Evolutionary conservation across 2,329 filamentous ascomycete species (phyloP).

Genomic region (Cryphonectria naterciae): DNA sequence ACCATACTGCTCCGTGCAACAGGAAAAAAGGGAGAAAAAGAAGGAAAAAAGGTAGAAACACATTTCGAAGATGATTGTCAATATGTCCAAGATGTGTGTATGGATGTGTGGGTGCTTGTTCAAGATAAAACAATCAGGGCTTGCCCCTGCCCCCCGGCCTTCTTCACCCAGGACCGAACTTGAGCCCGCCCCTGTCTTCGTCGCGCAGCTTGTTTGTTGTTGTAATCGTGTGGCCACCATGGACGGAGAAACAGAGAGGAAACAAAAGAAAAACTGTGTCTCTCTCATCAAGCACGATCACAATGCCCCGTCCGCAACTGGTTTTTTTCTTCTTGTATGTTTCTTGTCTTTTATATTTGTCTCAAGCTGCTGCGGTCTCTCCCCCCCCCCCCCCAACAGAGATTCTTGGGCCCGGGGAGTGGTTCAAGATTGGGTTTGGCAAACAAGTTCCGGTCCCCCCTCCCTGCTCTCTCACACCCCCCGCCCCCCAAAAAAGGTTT

Average conservation of each 20-base stretch:
- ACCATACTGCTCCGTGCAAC: neutral
- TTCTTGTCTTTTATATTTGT: neutral
- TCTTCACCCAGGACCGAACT: no score
- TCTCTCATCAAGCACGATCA: no score
- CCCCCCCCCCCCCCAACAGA: no score
- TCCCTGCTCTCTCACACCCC: constrained; percentile 22
- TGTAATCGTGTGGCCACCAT: neutral
- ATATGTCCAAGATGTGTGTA: neutral
- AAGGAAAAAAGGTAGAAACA: neutral
- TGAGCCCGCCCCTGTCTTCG: neutral
- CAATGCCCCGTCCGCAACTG: no score
- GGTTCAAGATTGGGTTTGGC: neutral
- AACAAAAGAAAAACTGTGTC: no score
- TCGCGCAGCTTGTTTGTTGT: neutral
- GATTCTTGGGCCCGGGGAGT: no score
- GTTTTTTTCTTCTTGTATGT: neutral
- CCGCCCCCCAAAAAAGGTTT: constrained; percentile 7
- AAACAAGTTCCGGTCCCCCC: no score
- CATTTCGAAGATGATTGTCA: neutral
- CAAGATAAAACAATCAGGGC: neutral
- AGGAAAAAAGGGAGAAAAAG: neutral
- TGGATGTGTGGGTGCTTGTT: neutral
- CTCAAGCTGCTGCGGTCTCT: neutral
- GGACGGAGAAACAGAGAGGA: no score
- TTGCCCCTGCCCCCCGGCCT: no score